Evolutionary conservation across 352 stramenopile genomes (phyloP).

Genomic region (Pythium phragmiticola): DNA sequence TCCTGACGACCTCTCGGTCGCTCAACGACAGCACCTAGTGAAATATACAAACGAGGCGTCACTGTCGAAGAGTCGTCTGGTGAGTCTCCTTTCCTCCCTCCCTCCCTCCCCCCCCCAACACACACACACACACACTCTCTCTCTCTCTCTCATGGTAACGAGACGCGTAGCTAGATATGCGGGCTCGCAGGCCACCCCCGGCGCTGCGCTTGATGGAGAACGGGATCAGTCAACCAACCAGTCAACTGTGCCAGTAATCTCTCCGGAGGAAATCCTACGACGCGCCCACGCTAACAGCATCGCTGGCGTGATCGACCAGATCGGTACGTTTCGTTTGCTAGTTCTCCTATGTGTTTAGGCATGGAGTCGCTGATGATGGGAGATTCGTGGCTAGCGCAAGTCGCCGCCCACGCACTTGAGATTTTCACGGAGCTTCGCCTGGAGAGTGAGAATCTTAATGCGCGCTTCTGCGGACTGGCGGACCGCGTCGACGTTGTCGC

Average conservation of each 20-base stretch:
- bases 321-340: conserved; percentile 30
- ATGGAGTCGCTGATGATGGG: background rate
- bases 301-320: conserved; percentile 47
- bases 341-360: background rate
- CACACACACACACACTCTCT: no score
- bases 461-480: conserved; percentile 34
- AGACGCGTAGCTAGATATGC: conserved; percentile 10
- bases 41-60: no score
- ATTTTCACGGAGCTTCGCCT: conserved; percentile 45
- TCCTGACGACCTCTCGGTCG: conserved; percentile 85
- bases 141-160: conserved; percentile 11
- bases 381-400: conserved; percentile 28
- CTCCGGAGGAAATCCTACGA: conserved; percentile 45
- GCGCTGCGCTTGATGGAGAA: background rate
- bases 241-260: background rate
- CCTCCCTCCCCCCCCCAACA: no score
- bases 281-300: conserved; percentile 47
- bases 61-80: no score
- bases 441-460: conserved; percentile 22
- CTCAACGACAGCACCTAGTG: conserved; percentile 21
- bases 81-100: no score
- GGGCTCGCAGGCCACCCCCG: conserved; percentile 12
- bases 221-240: conserved; percentile 1
- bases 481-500: conserved; percentile 34
- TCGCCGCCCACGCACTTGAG: conserved; percentile 49